Percentiles rank a stretch among this genome's conserved stretches.
Conservation (phyloP, 2,329 filamentous ascomycete genomes). For the Fusarium sp. region DNA sequence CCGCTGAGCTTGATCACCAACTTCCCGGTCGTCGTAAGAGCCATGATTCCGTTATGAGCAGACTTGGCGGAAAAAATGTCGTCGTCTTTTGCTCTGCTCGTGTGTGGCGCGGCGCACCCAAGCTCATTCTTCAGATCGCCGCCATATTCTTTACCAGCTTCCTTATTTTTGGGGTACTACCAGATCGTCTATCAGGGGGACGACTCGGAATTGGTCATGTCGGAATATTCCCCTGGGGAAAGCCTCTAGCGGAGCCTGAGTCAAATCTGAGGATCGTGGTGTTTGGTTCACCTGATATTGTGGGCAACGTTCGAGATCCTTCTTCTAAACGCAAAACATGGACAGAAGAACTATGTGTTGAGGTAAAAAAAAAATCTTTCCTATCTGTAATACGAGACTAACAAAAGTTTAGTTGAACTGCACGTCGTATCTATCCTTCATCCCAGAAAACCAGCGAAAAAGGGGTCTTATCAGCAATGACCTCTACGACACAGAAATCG, state of each 20-base stretch:
- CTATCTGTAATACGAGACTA: not conserved
- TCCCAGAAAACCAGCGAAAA: conserved; percentile 61
- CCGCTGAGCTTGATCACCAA: conserved; percentile 43
- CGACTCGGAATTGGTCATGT: conserved; percentile 44
- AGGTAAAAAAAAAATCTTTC: conserved; percentile 53
- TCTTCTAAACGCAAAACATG: conserved; percentile 53
- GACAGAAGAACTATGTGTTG: conserved; percentile 63
- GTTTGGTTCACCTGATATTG: conserved; percentile 64
- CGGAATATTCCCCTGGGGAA: conserved; percentile 41
- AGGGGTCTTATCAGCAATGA: conserved; percentile 66
- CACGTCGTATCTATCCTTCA: conserved; percentile 60
- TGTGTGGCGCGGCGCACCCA: conserved; percentile 56
- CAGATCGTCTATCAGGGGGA: conserved; percentile 42
- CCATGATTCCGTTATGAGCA: conserved; percentile 42
- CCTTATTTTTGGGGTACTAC: conserved; percentile 48
- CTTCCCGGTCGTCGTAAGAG: conserved; percentile 28
- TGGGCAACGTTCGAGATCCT: conserved; percentile 56
- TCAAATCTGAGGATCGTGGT: conserved; percentile 63
- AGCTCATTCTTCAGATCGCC: conserved; percentile 49
- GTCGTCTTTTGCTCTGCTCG: conserved; percentile 58
- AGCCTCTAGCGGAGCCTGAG: conserved; percentile 42
- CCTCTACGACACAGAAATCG: conserved; percentile 61
- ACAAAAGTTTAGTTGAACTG: conserved; percentile 59
- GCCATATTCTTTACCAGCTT: conserved; percentile 48
- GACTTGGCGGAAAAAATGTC: conserved; percentile 49